These are phyloP conservation scores for Gnetum montanum DNA, from an alignment of 75 land plant species.

Conservation along the genomic window DNA sequence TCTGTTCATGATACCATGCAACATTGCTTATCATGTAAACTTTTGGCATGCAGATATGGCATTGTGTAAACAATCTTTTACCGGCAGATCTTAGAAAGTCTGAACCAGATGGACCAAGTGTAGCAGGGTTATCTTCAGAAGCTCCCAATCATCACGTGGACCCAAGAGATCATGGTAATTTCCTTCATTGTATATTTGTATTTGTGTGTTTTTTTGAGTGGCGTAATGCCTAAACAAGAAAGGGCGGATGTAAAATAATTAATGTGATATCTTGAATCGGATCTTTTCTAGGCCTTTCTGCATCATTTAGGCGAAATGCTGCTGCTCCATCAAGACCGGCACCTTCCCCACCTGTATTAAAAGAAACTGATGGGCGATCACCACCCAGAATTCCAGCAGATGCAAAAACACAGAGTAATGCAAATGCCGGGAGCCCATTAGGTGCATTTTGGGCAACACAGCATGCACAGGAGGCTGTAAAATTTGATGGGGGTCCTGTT, in stretches of 20 bases:
- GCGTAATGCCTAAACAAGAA: neutral
- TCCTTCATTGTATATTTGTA: neutral
- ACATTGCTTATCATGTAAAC: constrained; percentile 3
- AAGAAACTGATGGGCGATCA: constrained; percentile 19
- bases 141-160: constrained; percentile 11
- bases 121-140: constrained; percentile 8
- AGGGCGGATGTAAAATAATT: neutral
- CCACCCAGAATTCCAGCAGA: constrained; percentile 13
- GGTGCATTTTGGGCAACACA: constrained; percentile 96
- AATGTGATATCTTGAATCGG: constrained; percentile 3
- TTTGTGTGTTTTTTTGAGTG: neutral
- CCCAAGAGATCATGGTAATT: constrained; percentile 17
- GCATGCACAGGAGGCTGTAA: constrained; percentile 57
- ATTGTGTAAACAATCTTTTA: constrained; percentile 73
- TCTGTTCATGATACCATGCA: constrained; percentile 5
- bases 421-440: constrained; percentile 20
- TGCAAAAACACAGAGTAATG: constrained; percentile 6
- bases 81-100: constrained; percentile 60
- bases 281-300: constrained; percentile 15
- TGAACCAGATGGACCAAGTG: constrained; percentile 52
- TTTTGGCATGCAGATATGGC: constrained; percentile 67
- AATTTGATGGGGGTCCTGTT: constrained; percentile 21
- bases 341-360: constrained; percentile 54
- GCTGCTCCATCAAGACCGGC: constrained; percentile 59
- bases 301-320: constrained; percentile 17